Evolutionary conservation across 2,329 filamentous ascomycete genomes (phyloP), one percentile per base, ranked within the genome.

Genomic region (Fusarium siculi): DNA sequence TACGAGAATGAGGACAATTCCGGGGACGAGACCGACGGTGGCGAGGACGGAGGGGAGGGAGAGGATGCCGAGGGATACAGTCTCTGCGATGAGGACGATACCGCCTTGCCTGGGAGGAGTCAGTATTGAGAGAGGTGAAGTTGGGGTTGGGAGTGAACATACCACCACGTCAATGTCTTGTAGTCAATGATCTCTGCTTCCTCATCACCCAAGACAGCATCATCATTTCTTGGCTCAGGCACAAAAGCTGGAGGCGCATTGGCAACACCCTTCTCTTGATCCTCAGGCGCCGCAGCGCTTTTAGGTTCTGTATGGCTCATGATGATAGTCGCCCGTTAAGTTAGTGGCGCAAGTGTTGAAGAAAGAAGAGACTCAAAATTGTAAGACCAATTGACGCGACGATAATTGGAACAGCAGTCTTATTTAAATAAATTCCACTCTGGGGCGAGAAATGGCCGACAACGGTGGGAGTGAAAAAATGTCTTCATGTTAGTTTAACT

Each of bases 41-140:
- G 92, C 91, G 78, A 94, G 91, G 1, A 92, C 93, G 78, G 91
- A 93, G 2, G 93, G 93, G 69, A 94, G 93, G 1, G 91, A 93
- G 83, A 94, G 92, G 79, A 86, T 85, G 1, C 84, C 84, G n/a
- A 85, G 81, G 1, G 82, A 85, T 63, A 85, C 83, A 4, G 84
- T 85, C 63, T 85, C 84, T 19, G 84, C 84, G 56, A 85, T 82
- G 63, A 85, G 73, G 47, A 85, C 80, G 30, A 85, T 81, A 5
- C 82, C 82, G 39, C 84, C 85, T 80, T 86, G 84, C 83, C 83
- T 84, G 47, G n/a, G 4, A 2, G 12, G 5, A 3, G 2, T 70
- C 18, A 73, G 68, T 16, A n/a, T 30, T 23, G 15, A 12, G 37
- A 7, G 25, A 21, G 14, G 4, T 2, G 6, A 23, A 8, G 9